Conservation (phyloP, 176 grass and related monocot species). For the Phyllostachys edulis region DNA sequence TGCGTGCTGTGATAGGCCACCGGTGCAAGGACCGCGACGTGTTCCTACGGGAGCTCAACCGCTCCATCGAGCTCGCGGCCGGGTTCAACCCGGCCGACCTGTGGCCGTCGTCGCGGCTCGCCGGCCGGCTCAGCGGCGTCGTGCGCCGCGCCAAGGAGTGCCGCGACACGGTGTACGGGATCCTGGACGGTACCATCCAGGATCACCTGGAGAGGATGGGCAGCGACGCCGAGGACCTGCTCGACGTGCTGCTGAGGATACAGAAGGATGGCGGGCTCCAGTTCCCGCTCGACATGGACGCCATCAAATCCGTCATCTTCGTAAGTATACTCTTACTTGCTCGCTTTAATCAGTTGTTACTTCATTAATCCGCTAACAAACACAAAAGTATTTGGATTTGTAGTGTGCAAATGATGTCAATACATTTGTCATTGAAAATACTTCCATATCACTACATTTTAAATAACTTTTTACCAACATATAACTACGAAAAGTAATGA, state of each 20-base stretch:
- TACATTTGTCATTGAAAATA: too few species aligned
- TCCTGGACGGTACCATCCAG: conserved; percentile 56
- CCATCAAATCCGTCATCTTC: conserved; percentile 35
- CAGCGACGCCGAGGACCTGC: conserved; percentile 25
- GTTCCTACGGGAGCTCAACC: conserved; percentile 34
- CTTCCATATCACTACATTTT: too few species aligned
- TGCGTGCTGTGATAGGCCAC: conserved; percentile 47
- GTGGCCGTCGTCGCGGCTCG: conserved; percentile 51
- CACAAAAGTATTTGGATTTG: too few species aligned
- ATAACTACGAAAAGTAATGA: too few species aligned
- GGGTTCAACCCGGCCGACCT: conserved; percentile 62
- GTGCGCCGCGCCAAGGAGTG: conserved; percentile 28
- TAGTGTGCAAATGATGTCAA: too few species aligned
- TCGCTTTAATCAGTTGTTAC: too few species aligned
- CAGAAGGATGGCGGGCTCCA: conserved; percentile 13
- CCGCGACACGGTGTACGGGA: conserved; percentile 33
- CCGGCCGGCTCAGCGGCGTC: conserved; percentile 32
- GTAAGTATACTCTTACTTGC: neutral
- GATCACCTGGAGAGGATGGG: conserved; percentile 40
- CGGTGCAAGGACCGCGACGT: conserved; percentile 50
- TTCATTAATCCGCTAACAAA: too few species aligned
- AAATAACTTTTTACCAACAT: too few species aligned
- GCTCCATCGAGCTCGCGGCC: neutral
- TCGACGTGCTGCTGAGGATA: conserved; percentile 42
- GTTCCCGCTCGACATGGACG: conserved; percentile 18